Base-by-base conservation (phyloP, 305 asterid species). In the Coffea humblotiana region DNA sequence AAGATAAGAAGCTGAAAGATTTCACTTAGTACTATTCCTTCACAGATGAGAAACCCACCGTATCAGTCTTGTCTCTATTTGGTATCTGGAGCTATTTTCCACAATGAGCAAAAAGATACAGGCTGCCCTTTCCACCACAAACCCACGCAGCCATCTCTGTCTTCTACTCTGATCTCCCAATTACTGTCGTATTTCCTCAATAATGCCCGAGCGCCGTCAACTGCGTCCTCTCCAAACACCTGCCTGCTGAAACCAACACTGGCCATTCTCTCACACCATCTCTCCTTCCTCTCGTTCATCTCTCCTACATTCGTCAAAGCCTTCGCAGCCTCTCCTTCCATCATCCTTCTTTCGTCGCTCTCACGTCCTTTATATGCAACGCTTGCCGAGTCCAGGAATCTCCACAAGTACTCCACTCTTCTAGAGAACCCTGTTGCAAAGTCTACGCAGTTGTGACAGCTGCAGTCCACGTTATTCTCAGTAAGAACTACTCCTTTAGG, bases 261-360 rank as follows among this genome's bases (percentile, higher is more conserved):
- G 48, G 29, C 87, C 97, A 91, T 89, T 83, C 94, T 88, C 78
- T 91, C 94, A 47, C 95, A 87, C 98, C 98, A 94, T 81, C 85
- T 90, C 86, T 91, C 97, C 61, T 88, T 92, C 19, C 87, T 84
- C 78, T 91, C 98, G 54, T 91, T 94, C 98, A 92, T 89, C 83
- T 91, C 97, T n/a, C 90, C 91, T 25, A 9, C 64, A 65, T 86
- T 88, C 47, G 83, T 73, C 84, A 94, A 78, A 18, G 87, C 92
- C 84, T 92, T 90, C 6, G 98, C 95, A 27, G 98, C 97, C 64
- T 92, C 98, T 9, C 92, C 94, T 79, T 94, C 97, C 92, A 94
- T 86, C 95, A 94, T 92, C 88, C 88, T 88, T 84, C 98, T 87
- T 80, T 92, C 97, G 2, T 94, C 97, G 69, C 93, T 90, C 79